Evolutionary conservation across 2,329 filamentous ascomycete genomes (phyloP), one percentile per base, ranked within the genome.

Genomic region (Talaromyces amestolkiae): DNA sequence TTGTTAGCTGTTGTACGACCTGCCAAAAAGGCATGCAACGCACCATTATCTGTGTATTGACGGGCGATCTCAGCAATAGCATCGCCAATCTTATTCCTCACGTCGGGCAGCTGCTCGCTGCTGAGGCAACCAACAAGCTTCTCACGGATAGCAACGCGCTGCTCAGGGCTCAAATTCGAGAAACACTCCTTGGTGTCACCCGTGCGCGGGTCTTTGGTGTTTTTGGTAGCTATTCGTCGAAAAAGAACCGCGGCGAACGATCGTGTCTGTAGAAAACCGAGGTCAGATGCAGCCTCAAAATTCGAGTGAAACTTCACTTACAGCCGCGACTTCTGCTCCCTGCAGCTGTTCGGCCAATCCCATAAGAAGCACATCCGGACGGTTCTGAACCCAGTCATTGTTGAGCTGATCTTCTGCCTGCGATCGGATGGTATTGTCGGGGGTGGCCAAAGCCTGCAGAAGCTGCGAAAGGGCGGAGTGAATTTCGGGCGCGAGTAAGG

Each of bases 11-110:
- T 37, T 65, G 56, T 3, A 13, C 31, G 33, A n/a, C 33, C 5
- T 58, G 15, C 39, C 17, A 27, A 33, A 22, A 49, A 53, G 47
- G 15, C n/a, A 49, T 27, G 37, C 11, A 41, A 82, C 89, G 77
- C 84, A 96, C 92, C 89, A 74, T 91, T 92, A 73, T 98, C 95
- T 53, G 91, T 91, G 79, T 97, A 97, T 81, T 99, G 93, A 73
- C 95, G 88, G 53, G 94, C 95, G 67, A 99, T 85, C 80, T 99
- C 95, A 27, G 95, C 95, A 68, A 98, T 91, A n/a, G 94, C 93
- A 80, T 99, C 95, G 72, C 93, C 95, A 75, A 98, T 91, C 80
- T 99, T 99, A 82, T 97, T 95, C 73, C 95, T 86, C 56, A 97
- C 91, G 45, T 86, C 83, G 68, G 88, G 86, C 68, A 91, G 86